Evolutionary conservation across 495 filamentous ascomycete species (phyloP).

Genomic region (Penicillium paxilli): DNA sequence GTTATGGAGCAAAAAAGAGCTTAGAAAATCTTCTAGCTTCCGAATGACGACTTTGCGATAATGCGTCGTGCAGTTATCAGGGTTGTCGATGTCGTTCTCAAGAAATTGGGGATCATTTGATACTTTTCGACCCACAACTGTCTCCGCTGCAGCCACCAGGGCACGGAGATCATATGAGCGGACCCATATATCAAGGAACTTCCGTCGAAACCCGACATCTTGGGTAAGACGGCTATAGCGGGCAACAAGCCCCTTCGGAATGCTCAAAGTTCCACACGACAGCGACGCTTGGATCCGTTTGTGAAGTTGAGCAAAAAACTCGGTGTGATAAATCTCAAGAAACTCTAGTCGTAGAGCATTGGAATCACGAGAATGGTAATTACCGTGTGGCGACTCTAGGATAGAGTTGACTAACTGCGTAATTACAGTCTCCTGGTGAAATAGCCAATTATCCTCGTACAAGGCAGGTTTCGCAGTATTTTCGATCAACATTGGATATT

Average conservation of each 20-base stretch:
- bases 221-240: conserved; percentile 50
- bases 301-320: conserved; percentile 52
- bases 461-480: conserved; percentile 55
- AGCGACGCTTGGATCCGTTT: conserved; percentile 63
- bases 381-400: conserved; percentile 37
- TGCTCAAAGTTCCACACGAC: conserved; percentile 59
- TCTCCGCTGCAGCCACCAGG: conserved; percentile 56
- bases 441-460: conserved; percentile 68
- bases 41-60: conserved; percentile 35
- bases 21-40: conserved; percentile 52
- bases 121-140: conserved; percentile 59
- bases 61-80: not conserved
- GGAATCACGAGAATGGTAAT: conserved; percentile 19
- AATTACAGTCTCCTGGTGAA: conserved; percentile 61
- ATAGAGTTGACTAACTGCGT: conserved; percentile 61
- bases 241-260: conserved; percentile 51
- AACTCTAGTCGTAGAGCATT: conserved; percentile 43
- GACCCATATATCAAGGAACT: conserved; percentile 59
- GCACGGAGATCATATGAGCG: conserved; percentile 54
- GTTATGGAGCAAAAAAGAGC: conserved; percentile 59
- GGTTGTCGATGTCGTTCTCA: not conserved
- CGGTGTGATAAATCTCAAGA: conserved; percentile 56
- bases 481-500: conserved; percentile 56
- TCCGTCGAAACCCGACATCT: conserved; percentile 59
- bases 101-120: conserved; percentile 10